phyloP scores from a whole-genome alignment of 805 yeast genomes.

The Helenozyma rhizophorensis region DNA sequence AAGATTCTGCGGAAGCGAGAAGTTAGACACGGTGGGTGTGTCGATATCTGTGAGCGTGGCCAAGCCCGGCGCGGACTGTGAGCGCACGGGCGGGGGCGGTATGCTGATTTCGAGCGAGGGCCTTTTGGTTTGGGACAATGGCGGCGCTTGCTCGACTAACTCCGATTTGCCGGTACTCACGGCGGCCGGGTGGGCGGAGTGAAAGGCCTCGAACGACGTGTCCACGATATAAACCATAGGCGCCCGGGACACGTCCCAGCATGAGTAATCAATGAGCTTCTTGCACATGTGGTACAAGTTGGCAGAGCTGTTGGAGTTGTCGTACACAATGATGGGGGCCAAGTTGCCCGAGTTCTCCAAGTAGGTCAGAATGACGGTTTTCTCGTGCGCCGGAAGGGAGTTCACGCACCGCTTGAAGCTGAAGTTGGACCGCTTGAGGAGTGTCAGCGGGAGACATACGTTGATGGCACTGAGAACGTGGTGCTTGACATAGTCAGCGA shows the following conservation, averaged over 20 bases:
- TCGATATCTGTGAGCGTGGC: not conserved
- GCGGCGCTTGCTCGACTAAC: not conserved
- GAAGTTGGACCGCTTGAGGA: constrained; percentile 71
- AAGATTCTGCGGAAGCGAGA: constrained; percentile 44
- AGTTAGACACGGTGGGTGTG: constrained; percentile 47
- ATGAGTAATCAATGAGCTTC: constrained; percentile 40
- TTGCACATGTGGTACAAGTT: constrained; percentile 45
- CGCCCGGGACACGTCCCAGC: constrained; percentile 15
- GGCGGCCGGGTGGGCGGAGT: constrained; percentile 16
- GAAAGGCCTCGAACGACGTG: constrained; percentile 38
- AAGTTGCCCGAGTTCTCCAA: constrained; percentile 15
- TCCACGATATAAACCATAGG: constrained; percentile 40
- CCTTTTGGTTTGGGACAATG: no score
- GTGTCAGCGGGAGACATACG: constrained; percentile 85
- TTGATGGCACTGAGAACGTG: constrained; percentile 64
- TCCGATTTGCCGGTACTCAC: constrained; percentile 18
- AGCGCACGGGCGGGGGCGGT: not conserved
- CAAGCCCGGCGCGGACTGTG: constrained; percentile 1
- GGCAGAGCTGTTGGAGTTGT: constrained; percentile 32
- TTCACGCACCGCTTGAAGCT: constrained; percentile 58
- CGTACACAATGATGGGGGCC: constrained; percentile 49
- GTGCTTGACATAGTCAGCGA: constrained; percentile 59
- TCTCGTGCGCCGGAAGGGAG: constrained; percentile 54
- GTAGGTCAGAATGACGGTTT: constrained; percentile 35
- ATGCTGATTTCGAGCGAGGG: not conserved